Conservation (phyloP, 306 rosid genomes). For the Cotoneaster glaucophyllus region DNA sequence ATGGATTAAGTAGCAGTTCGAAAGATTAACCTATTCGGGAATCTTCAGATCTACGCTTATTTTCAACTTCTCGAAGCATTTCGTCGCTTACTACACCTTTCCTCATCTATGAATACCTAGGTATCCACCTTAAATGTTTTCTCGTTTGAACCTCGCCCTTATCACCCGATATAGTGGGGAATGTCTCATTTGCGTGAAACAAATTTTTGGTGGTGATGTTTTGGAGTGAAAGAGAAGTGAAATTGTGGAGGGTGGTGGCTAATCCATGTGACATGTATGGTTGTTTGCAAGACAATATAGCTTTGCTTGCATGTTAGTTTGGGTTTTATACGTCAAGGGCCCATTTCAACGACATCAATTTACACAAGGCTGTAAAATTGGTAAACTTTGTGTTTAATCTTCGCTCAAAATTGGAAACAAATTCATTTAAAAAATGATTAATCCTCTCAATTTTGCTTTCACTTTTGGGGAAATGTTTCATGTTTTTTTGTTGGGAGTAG, state of each 20-base stretch:
- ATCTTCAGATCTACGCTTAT: too few species aligned
- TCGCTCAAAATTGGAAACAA: not conserved
- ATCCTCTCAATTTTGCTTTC: too few species aligned
- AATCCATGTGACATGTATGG: conserved; percentile 68
- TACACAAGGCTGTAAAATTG: too few species aligned
- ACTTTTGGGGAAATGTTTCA: not conserved
- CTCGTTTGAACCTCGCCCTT: too few species aligned
- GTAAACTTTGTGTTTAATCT: not conserved
- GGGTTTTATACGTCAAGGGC: conserved; percentile 45
- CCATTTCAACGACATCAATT: conserved; percentile 15
- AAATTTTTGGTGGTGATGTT: not conserved
- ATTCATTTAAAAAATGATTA: too few species aligned
- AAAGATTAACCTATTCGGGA: too few species aligned
- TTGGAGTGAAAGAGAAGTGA: conserved; percentile 47
- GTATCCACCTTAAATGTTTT: too few species aligned
- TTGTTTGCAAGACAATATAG: conserved; percentile 32
- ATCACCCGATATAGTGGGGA: too few species aligned
- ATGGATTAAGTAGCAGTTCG: too few species aligned
- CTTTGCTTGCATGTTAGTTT: conserved; percentile 38
- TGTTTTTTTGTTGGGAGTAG: not conserved
- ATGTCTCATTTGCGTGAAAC: conserved; percentile 1
- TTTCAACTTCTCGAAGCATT: too few species aligned
- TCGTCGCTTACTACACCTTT: too few species aligned
- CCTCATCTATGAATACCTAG: too few species aligned
- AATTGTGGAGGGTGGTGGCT: conserved; percentile 33